phyloP scores from a whole-genome alignment of 2,329 filamentous ascomycete species.

The Trichoderma polysporum region DNA sequence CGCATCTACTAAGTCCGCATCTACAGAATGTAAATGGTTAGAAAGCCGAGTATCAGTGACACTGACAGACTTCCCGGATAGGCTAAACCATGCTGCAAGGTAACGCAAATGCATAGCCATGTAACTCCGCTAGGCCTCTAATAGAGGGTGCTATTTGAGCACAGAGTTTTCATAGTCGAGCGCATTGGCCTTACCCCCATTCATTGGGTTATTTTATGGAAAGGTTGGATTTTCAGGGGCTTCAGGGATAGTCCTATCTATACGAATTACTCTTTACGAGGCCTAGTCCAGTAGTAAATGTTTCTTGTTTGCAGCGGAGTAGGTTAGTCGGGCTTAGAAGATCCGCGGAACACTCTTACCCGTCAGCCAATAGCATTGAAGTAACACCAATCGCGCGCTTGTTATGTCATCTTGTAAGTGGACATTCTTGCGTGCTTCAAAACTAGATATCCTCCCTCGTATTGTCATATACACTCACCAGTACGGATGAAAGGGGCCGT shows the following conservation, averaged over 20 bases:
- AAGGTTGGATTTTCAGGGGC: not conserved
- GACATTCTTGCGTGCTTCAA: not conserved
- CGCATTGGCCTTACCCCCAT: not conserved
- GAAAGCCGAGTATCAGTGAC: not conserved
- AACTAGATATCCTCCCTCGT: not conserved
- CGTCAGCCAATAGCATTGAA: not conserved
- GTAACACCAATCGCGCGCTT: not conserved
- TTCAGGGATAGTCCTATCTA: not conserved
- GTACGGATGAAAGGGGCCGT: not conserved
- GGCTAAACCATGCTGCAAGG: not conserved
- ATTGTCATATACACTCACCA: not conserved
- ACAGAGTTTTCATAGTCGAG: not conserved
- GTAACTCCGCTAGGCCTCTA: not conserved
- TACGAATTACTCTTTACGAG: not conserved
- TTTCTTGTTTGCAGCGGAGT: not conserved
- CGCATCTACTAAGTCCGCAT: not conserved
- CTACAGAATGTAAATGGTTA: not conserved
- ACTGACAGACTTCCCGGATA: not conserved
- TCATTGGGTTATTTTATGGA: too few relatives aligned
- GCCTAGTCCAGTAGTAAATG: not conserved
- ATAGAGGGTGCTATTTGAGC: too few relatives aligned
- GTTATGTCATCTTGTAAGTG: not conserved
- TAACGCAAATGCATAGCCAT: not conserved
- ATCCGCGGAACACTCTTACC: not conserved
- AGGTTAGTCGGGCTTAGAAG: not conserved